A percentile compares a stretch with the other conserved stretches of the same genome.
These are phyloP conservation scores for Mycosphaerelloides madeirae DNA, from an alignment of 2,329 filamentous ascomycete genomes.

Conservation along the genomic window DNA sequence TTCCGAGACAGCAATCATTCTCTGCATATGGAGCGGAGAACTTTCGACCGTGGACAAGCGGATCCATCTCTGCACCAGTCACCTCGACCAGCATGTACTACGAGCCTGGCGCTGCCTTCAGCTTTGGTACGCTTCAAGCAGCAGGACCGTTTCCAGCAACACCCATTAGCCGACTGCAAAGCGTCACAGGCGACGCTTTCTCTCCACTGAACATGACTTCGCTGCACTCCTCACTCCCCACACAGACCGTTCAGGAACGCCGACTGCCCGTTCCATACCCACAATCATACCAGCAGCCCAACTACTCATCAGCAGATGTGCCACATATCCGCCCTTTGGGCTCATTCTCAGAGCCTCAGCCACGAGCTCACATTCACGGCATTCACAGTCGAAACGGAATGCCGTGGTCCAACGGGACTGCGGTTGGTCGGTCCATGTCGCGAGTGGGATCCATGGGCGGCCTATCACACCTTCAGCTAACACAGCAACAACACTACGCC, in stretches of 20 bases:
- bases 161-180: constrained; percentile 22
- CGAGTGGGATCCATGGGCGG: constrained; percentile 12
- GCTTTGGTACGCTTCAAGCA: constrained; percentile 25
- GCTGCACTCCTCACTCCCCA: constrained; percentile 31
- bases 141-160: constrained; percentile 16
- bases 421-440: constrained; percentile 5
- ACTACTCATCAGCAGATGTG: constrained; percentile 15
- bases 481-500: constrained; percentile 1
- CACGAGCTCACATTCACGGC: constrained; percentile 23
- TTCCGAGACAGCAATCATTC: constrained; percentile 24
- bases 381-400: constrained; percentile 29
- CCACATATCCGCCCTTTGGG: constrained; percentile 24
- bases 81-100: constrained; percentile 24
- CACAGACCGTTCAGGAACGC: constrained; percentile 28
- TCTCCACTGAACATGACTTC: constrained; percentile 33
- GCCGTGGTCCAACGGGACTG: constrained; percentile 24
- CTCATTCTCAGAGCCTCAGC: constrained; percentile 20
- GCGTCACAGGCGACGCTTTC: constrained; percentile 24
- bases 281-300: constrained; percentile 15
- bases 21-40: constrained; percentile 24
- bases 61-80: constrained; percentile 22
- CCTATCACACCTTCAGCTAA: neutral
- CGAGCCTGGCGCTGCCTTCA: constrained; percentile 25
- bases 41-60: constrained; percentile 26
- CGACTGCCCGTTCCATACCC: constrained; percentile 30